Conservation (phyloP, 83 land plant species). For the Diphasiastrum complanatum region DNA sequence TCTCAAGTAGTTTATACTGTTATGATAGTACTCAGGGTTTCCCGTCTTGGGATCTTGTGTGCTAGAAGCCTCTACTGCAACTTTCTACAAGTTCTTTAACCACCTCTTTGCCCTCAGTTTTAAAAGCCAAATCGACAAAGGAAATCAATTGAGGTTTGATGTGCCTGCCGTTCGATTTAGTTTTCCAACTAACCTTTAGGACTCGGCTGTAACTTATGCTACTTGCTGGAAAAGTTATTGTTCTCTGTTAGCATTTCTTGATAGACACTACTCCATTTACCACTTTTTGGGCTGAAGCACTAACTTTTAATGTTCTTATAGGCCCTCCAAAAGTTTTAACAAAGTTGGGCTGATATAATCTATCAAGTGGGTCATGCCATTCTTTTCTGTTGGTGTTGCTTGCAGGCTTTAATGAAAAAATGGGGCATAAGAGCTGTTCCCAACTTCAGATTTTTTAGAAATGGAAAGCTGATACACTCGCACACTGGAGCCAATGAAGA, state of each 20-base stretch:
- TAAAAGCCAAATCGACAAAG: no score
- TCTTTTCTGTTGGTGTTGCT: neutral
- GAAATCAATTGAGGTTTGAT: neutral
- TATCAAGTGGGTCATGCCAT: neutral
- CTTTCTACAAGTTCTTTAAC: no score
- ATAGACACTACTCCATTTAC: no score
- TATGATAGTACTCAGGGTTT: neutral
- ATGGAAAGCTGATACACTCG: constrained; percentile 31
- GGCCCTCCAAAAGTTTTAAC: neutral
- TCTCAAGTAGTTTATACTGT: neutral
- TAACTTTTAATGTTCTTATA: neutral
- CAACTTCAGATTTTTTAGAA: constrained; percentile 31
- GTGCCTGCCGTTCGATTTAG: neutral
- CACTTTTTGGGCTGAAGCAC: no score
- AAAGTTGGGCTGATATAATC: no score
- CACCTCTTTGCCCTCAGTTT: no score
- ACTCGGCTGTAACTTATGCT: no score
- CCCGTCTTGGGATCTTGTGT: neutral
- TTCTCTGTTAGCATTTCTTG: neutral
- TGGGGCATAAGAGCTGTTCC: constrained; percentile 46
- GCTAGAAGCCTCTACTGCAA: neutral
- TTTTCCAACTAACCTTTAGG: neutral
- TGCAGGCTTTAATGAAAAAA: constrained; percentile 38
- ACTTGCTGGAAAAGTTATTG: no score
- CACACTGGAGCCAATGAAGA: constrained; percentile 45